phyloP scores from a whole-genome alignment of 2,329 filamentous ascomycete genomes.

The Coniochaeta ligniaria region DNA sequence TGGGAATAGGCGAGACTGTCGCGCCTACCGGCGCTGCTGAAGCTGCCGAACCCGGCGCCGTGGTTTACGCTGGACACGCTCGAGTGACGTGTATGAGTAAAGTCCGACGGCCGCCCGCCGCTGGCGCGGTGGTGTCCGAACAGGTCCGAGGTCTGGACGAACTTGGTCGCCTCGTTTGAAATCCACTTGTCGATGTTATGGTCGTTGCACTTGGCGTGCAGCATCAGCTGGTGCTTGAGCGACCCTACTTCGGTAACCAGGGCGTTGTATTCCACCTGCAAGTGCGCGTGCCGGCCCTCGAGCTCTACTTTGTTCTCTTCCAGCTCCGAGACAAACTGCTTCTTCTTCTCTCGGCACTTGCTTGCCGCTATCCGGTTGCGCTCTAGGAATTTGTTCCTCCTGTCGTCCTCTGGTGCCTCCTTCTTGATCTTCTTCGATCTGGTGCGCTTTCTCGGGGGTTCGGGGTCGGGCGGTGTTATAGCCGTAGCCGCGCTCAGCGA shows the following conservation, averaged over 20 bases:
- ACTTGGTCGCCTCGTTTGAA: slow-evolving; percentile 41
- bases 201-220: slow-evolving; percentile 44
- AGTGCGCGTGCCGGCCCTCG: slow-evolving; percentile 33
- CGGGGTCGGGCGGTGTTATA: slow-evolving; percentile 12
- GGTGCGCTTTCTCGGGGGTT: slow-evolving; percentile 17
- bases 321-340: slow-evolving; percentile 42
- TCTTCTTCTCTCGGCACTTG: slow-evolving; percentile 66
- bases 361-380: slow-evolving; percentile 67
- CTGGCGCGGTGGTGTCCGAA: slow-evolving; percentile 4
- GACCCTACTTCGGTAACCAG: slow-evolving; percentile 36
- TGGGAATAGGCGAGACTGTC: slow-evolving; percentile 15
- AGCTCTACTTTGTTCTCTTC: slow-evolving; percentile 36
- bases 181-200: slow-evolving; percentile 47
- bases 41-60: slow-evolving; percentile 3
- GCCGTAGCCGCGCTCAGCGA: slow-evolving; percentile 6
- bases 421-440: slow-evolving; percentile 15
- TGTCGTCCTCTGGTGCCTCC: slow-evolving; percentile 26
- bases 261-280: slow-evolving; percentile 34
- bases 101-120: not conserved
- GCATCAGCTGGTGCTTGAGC: slow-evolving; percentile 45
- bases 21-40: slow-evolving; percentile 9
- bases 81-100: slow-evolving; percentile 10
- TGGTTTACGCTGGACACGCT: slow-evolving; percentile 10
- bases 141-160: slow-evolving; percentile 24
- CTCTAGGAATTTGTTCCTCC: slow-evolving; percentile 54